phyloP scores from a whole-genome alignment of 116 monocot species.

The Posidonia oceanica region DNA sequence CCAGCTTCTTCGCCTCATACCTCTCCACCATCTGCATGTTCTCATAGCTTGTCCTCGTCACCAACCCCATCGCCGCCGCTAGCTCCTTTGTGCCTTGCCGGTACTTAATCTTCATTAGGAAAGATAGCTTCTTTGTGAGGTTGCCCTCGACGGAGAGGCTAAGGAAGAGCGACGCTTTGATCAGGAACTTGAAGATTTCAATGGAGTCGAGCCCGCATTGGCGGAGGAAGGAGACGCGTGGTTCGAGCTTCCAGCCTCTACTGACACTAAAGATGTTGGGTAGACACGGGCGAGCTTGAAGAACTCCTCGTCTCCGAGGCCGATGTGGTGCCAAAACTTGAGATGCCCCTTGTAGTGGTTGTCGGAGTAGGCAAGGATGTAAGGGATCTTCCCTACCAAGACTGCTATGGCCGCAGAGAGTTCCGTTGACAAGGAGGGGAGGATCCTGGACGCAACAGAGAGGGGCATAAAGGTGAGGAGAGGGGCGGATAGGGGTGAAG shows the following conservation, averaged over 20 bases:
- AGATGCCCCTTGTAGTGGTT: constrained; percentile 37
- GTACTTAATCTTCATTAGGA: constrained; percentile 59
- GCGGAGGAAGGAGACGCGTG: constrained; percentile 38
- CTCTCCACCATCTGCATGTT: too few species aligned
- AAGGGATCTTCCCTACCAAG: constrained; percentile 43
- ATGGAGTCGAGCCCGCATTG: constrained; percentile 29
- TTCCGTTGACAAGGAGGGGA: too few species aligned
- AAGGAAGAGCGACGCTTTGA: constrained; percentile 49
- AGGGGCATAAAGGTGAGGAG: too few species aligned
- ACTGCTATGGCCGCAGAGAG: background rate
- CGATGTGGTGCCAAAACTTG: constrained; percentile 45
- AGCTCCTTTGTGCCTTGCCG: background rate
- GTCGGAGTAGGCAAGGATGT: constrained; percentile 40
- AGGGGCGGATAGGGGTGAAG: too few species aligned
- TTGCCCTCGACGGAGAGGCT: constrained; percentile 45
- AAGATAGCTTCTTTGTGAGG: constrained; percentile 41
- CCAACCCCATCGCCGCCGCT: constrained; percentile 20
- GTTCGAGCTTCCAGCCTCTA: constrained; percentile 42
- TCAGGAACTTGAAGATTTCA: constrained; percentile 42
- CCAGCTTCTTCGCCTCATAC: too few species aligned
- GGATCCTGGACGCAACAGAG: too few species aligned
- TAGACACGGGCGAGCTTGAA: constrained; percentile 53
- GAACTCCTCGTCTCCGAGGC: constrained; percentile 30
- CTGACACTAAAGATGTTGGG: constrained; percentile 58
- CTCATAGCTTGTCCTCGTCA: background rate